Evolutionary conservation across 2,329 filamentous ascomycete genomes (phyloP).

Genomic region (Trichophyton simii): DNA sequence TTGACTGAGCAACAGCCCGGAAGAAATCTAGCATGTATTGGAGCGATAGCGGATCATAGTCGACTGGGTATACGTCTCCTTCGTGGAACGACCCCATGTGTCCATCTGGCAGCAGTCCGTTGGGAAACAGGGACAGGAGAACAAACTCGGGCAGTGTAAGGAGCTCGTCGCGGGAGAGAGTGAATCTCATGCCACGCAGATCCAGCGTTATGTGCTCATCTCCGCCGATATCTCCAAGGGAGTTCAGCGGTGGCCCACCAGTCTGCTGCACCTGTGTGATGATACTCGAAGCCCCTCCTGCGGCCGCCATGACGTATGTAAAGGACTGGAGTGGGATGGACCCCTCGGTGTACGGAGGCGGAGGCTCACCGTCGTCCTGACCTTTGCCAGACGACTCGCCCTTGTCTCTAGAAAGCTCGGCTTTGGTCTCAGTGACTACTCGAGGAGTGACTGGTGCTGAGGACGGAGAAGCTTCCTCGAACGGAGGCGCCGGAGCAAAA

Average conservation of each 20-base stretch:
- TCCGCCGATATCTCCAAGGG: conserved; percentile 52
- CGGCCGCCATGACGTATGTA: conserved; percentile 93
- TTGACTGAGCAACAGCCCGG: conserved; percentile 89
- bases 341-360: conserved; percentile 80
- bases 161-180: conserved; percentile 85
- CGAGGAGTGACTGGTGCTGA: conserved; percentile 35
- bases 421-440: conserved; percentile 64
- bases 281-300: conserved; percentile 93
- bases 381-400: conserved; percentile 55
- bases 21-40: conserved; percentile 99
- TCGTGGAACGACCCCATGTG: conserved; percentile 90
- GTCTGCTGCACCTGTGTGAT: conserved; percentile 98
- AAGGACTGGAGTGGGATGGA: conserved; percentile 85
- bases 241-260: conserved; percentile 71
- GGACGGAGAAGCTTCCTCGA: conserved; percentile 35
- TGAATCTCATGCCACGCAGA: conserved; percentile 66
- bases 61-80: conserved; percentile 88
- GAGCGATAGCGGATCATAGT: conserved; percentile 91
- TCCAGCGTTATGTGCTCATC: conserved; percentile 95
- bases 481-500: conserved; percentile 41
- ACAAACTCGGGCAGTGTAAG: conserved; percentile 95
- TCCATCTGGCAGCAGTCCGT: conserved; percentile 92
- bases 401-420: conserved; percentile 66
- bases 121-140: conserved; percentile 90
- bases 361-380: conserved; percentile 73